Evolutionary conservation across 768 basidiomycete species (phyloP), one percentile per base, ranked within the genome.

Genomic region (Cytidiella melzeri): DNA sequence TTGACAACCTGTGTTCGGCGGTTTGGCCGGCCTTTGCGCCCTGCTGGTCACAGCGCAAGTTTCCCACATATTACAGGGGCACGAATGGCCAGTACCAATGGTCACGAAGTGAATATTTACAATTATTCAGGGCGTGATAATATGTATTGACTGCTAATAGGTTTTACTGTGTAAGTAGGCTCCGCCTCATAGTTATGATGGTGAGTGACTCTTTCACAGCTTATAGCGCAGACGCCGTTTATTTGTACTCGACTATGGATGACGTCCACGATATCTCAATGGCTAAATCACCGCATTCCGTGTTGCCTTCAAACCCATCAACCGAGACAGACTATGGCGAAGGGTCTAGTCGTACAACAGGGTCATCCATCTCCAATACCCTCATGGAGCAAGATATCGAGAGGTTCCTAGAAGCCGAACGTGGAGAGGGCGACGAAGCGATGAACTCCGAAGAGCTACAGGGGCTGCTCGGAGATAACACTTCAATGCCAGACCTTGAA

Each of bases 1-100:
- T 60, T 83, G 41, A 87, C 87, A 2, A 84, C 84, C 10, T 93
- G 92, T 61, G 87, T 93, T 18, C 76, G 91, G 48, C 79, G 82
- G 25, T 89, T 93, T 62, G 90, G 87, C 10, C 70, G 84, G 20
- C 38, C 55, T 54, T 54, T 62, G 6, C 60, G 69, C 3, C 66
- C 64, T 2, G 57, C 55, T 28, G 66, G 65, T 37, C 70, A 73
- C 47, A 59, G 52, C 9, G 65, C 53, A 49, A 68, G 70, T 37
- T 57, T 61, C 18, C 80, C 81, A n/a, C 83, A 89, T 60, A 79
- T 90, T 41, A 89, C 86, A 26, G 87, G 87, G 18, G 77, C 78
- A n/a, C 73, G 81, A 37, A 83, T 90, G 73, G 81, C 86, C 13
- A 57, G 70, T 25, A 69, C 69, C 43, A 89, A 85, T 65, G 85